These are phyloP conservation scores for Penicilliopsis zonata DNA, from an alignment of 495 filamentous ascomycete species.

Conservation along the genomic window DNA sequence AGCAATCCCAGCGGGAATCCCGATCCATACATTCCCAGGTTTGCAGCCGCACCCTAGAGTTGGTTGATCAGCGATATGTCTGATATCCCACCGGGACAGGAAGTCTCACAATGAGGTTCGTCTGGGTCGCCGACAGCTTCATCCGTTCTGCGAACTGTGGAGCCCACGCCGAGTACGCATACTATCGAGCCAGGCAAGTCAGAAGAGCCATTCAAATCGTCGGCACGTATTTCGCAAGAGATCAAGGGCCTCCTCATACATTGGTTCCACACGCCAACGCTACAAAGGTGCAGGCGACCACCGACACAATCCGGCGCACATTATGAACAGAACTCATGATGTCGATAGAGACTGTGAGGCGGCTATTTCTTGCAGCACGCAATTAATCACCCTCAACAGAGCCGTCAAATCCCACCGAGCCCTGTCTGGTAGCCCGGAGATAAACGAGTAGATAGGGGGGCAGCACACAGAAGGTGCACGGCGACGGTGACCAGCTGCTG, in stretches of 20 bases:
- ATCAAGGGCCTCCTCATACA: constrained; percentile 34
- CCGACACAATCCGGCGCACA: constrained; percentile 53
- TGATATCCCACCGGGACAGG: neutral
- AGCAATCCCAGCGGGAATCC: constrained; percentile 85
- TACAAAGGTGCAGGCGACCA: constrained; percentile 74
- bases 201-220: neutral
- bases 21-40: constrained; percentile 87
- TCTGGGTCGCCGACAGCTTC: constrained; percentile 77
- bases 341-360: constrained; percentile 1
- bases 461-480: too few relatives aligned
- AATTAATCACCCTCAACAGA: too few relatives aligned
- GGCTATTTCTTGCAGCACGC: too few relatives aligned
- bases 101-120: constrained; percentile 67
- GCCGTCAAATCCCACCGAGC: too few relatives aligned
- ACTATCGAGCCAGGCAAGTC: constrained; percentile 51
- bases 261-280: constrained; percentile 88
- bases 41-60: constrained; percentile 67
- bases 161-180: constrained; percentile 97
- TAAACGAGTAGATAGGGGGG: too few relatives aligned
- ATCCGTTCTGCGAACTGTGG: constrained; percentile 84
- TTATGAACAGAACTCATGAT: constrained; percentile 18
- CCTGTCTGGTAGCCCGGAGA: too few relatives aligned
- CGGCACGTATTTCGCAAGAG: neutral
- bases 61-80: neutral
- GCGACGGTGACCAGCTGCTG: too few relatives aligned